Conservation (phyloP, 2,329 filamentous ascomycete genomes). For the Leptographium procerum region DNA sequence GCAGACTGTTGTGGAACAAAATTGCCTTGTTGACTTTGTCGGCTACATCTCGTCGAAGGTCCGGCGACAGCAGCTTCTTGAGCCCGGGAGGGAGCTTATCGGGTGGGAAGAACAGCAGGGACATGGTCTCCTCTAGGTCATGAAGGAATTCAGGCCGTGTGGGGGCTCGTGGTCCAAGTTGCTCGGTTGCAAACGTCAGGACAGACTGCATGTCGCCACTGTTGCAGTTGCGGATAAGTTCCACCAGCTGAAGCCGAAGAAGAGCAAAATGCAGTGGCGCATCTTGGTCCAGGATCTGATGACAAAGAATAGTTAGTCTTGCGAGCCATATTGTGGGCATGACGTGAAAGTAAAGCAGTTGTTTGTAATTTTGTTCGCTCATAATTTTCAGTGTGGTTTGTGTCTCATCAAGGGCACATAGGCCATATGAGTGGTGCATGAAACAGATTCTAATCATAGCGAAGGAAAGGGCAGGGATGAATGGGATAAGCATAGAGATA, state of each 20-base stretch:
- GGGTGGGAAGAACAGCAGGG: conserved; percentile 76
- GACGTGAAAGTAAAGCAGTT: background rate
- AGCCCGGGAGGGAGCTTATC: conserved; percentile 68
- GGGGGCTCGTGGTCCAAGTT: conserved; percentile 78
- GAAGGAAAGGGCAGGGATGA: conserved; percentile 19
- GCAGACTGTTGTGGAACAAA: conserved; percentile 57
- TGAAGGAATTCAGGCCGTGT: conserved; percentile 71
- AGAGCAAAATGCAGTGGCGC: conserved; percentile 79
- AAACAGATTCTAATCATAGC: conserved; percentile 93
- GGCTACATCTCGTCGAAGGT: conserved; percentile 73
- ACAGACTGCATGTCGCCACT: conserved; percentile 67
- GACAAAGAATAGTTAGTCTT: conserved; percentile 17
- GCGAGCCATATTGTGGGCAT: conserved; percentile 6
- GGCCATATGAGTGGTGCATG: conserved; percentile 99
- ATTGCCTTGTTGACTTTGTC: conserved; percentile 84
- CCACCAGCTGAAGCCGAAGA: conserved; percentile 81
- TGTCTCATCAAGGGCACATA: conserved; percentile 81
- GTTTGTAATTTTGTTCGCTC: conserved; percentile 34
- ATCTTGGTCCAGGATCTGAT: conserved; percentile 75
- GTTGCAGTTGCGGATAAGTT: conserved; percentile 74
- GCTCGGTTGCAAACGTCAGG: conserved; percentile 74
- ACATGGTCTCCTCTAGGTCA: conserved; percentile 87
- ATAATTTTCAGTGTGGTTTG: conserved; percentile 57
- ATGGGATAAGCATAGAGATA: background rate
- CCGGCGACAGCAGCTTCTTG: conserved; percentile 64